Evolutionary conservation across 1,139 yeast genomes (phyloP).

Genomic region (Hansenula anomala): DNA sequence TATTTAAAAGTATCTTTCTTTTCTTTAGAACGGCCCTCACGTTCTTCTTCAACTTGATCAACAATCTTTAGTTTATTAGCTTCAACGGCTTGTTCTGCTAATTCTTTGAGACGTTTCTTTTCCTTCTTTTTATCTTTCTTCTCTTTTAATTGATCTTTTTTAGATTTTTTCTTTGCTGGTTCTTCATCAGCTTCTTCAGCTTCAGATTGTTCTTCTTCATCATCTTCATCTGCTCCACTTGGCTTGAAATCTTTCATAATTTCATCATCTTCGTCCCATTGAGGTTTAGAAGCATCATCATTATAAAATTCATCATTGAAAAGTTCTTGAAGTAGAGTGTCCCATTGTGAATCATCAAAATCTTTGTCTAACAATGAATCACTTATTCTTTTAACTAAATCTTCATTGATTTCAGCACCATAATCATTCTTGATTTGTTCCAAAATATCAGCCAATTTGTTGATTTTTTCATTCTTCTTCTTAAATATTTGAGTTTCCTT

Average conservation of each 20-base stretch:
- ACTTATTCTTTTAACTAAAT: conserved; percentile 56
- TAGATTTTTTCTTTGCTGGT: conserved; percentile 35
- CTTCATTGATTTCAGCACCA: conserved; percentile 69
- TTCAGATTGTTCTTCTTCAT: conserved; percentile 13
- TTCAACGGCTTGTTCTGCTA: conserved; percentile 71
- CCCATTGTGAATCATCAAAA: conserved; percentile 93
- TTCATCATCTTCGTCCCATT: conserved; percentile 48
- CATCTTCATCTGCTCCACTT: conserved; percentile 13
- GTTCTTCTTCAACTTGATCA: conserved; percentile 59
- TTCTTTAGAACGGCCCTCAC: conserved; percentile 46
- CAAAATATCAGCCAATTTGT: conserved; percentile 72
- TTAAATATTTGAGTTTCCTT: conserved; percentile 62
- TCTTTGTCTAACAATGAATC: conserved; percentile 78
- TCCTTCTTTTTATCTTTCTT: conserved; percentile 61
- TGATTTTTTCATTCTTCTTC: conserved; percentile 71
- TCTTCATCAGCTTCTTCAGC: conserved; percentile 19
- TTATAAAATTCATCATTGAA: conserved; percentile 80
- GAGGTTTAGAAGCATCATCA: conserved; percentile 49
- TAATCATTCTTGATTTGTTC: conserved; percentile 76
- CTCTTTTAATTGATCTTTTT: conserved; percentile 46
- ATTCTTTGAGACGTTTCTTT: conserved; percentile 53
- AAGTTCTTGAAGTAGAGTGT: conserved; percentile 73
- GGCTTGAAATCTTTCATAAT: conserved; percentile 32
- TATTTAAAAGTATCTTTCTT: conserved; percentile 61
- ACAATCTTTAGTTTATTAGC: conserved; percentile 42